These are phyloP conservation scores for Crithidia sp. DNA, from an alignment of 208 protist species.

Conservation along the genomic window DNA sequence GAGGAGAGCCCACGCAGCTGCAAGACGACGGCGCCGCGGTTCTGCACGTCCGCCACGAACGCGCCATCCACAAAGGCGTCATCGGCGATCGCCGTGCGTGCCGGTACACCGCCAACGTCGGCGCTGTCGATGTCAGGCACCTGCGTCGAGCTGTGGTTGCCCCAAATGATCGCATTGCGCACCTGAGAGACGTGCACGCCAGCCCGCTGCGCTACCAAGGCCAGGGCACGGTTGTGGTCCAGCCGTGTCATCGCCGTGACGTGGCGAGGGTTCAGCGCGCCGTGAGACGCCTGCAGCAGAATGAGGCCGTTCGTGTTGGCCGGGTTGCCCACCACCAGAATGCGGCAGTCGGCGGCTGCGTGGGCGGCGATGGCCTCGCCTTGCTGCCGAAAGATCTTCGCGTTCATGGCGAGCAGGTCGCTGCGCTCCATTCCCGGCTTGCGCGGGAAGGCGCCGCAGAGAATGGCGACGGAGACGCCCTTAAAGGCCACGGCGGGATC, in stretches of 20 bases:
- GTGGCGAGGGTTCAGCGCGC: slow-evolving; percentile 83
- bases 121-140: slow-evolving; percentile 93
- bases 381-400: slow-evolving; percentile 95
- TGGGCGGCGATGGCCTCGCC: slow-evolving; percentile 90
- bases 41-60: slow-evolving; percentile 90
- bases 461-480: slow-evolving; percentile 78
- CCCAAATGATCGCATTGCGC: slow-evolving; percentile 95
- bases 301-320: slow-evolving; percentile 98
- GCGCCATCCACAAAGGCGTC: slow-evolving; percentile 67
- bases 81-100: slow-evolving; percentile 66
- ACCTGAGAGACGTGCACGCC: slow-evolving; percentile 74
- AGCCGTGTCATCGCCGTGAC: slow-evolving; percentile 96
- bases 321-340: slow-evolving; percentile 97
- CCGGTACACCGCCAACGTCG: slow-evolving; percentile 55
- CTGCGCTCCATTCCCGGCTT: slow-evolving; percentile 96
- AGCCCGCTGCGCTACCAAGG: slow-evolving; percentile 83
- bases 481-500: slow-evolving; percentile 86
- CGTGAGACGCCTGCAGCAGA: slow-evolving; percentile 75
- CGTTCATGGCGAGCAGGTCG: slow-evolving; percentile 96
- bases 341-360: slow-evolving; percentile 77
- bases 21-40: slow-evolving; percentile 94
- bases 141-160: slow-evolving; percentile 96
- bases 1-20: slow-evolving; percentile 81
- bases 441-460: slow-evolving; percentile 90
- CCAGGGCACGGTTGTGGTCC: slow-evolving; percentile 95